Evolutionary conservation across 1,139 yeast species (phyloP), one percentile per base, ranked within the genome.

Genomic region (Yamadazyma oceani): DNA sequence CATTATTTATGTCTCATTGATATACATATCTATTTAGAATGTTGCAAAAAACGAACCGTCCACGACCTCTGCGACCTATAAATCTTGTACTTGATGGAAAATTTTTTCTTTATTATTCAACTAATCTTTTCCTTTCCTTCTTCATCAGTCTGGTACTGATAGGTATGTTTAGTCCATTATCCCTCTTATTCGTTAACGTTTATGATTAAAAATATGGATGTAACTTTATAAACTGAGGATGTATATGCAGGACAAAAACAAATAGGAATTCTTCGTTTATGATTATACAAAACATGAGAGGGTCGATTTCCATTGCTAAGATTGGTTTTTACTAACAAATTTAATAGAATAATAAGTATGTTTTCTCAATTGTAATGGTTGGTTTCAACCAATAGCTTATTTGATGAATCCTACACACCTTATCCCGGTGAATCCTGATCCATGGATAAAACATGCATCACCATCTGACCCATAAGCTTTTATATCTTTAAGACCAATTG

Each of bases 371-470:
- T n/a, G n/a, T n/a, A n/a, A n/a, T n/a, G n/a, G n/a, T n/a, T n/a
- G n/a, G n/a, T n/a, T n/a, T n/a, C n/a, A n/a, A n/a, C n/a, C n/a
- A 49, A 49, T 15, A 14, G 19, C 21, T 27, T 27, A 41, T 42
- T 61, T 66, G 73, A 67, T 67, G 73, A 66, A 58, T 47, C 63
- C 60, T 53, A 53, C 73, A 64, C 71, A 64, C 60, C 65, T 58
- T 55, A 60, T 67, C 69, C 79, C 73, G 80, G 86, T 75, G 87
- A 81, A 62, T 69, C 84, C 75, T 73, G 78, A 73, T 61, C 78
- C 76, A 66, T 64, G 80, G 78, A 72, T 74, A 73, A 67, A 62
- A 78, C 92, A 84, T 84, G 94, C 94, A 84, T 83, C 92, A 84
- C 94, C 94, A 84, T 82, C 92, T 84, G 92, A 84, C 42, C 44